Conservation (phyloP, 306 rosid species). For the Fragaria vesca region DNA sequence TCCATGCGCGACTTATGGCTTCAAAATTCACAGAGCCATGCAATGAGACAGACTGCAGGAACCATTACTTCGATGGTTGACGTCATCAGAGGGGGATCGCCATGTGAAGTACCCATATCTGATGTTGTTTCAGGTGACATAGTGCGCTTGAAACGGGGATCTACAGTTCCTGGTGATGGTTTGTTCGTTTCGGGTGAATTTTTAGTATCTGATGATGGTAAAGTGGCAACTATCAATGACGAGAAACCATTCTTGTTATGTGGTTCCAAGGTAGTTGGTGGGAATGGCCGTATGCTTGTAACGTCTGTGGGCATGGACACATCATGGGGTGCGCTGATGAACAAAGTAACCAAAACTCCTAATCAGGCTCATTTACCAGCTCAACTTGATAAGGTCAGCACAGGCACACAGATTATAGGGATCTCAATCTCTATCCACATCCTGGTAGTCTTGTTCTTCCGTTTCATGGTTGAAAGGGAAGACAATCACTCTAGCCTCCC, state of each 20-base stretch:
- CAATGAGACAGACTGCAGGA: neutral
- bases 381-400: constrained; percentile 20
- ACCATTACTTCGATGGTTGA: neutral
- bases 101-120: neutral
- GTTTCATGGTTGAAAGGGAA: neutral
- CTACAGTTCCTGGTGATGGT: constrained; percentile 27
- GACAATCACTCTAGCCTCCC: neutral
- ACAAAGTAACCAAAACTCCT: neutral
- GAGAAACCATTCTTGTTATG: constrained; percentile 12
- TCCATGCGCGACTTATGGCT: neutral
- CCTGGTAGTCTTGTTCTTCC: constrained; percentile 8
- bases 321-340: constrained; percentile 5
- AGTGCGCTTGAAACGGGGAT: neutral
- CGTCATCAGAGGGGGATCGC: neutral
- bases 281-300: constrained; percentile 23
- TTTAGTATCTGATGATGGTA: constrained; percentile 6
- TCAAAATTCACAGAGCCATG: neutral
- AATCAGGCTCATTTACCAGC: neutral
- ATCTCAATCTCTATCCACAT: constrained; percentile 17
- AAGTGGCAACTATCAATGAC: neutral
- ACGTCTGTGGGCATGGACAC: constrained; percentile 20
- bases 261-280: constrained; percentile 23
- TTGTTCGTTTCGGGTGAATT: constrained; percentile 17
- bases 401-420: constrained; percentile 2
- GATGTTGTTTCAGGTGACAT: constrained; percentile 15